phyloP scores from a whole-genome alignment of 1,139 yeast species.

The Lodderomyces margitis region DNA sequence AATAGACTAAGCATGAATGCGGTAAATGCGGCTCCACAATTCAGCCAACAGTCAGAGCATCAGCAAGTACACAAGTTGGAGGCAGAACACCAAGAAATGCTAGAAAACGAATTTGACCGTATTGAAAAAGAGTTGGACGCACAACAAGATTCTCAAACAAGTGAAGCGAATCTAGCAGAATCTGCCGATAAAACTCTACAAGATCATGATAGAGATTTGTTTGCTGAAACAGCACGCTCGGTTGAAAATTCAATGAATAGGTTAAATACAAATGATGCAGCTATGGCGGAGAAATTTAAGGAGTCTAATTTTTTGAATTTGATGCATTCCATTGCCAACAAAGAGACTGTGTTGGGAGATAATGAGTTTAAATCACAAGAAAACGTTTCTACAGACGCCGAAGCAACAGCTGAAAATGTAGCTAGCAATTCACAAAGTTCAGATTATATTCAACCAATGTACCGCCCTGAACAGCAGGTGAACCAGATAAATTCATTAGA shows the following conservation, averaged over 20 bases:
- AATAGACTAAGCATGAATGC: slow-evolving; percentile 10
- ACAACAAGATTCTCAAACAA: slow-evolving; percentile 14
- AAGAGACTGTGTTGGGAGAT: slow-evolving; percentile 42
- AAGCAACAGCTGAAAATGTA: not conserved
- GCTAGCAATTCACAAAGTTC: not conserved
- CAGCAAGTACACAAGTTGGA: slow-evolving; percentile 31
- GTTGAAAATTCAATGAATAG: slow-evolving; percentile 34
- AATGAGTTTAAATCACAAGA: slow-evolving; percentile 34
- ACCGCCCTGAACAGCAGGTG: slow-evolving; percentile 6
- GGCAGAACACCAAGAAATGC: slow-evolving; percentile 22
- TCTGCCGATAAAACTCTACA: slow-evolving; percentile 8
- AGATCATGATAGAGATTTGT: slow-evolving; percentile 33
- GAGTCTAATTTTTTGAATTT: slow-evolving; percentile 41
- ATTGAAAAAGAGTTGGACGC: slow-evolving; percentile 36
- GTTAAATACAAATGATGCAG: slow-evolving; percentile 20
- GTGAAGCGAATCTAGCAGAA: slow-evolving; percentile 9
- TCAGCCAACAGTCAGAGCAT: slow-evolving; percentile 25
- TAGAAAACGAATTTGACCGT: slow-evolving; percentile 38
- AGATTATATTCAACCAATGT: slow-evolving; percentile 13
- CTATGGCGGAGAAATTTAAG: slow-evolving; percentile 34
- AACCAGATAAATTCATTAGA: not conserved
- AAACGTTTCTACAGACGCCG: not conserved
- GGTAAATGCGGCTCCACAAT: slow-evolving; percentile 11
- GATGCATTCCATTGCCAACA: slow-evolving; percentile 38
- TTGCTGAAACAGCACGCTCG: slow-evolving; percentile 42